Evolutionary conservation across 2,329 filamentous ascomycete genomes (phyloP), one percentile per base, ranked within the genome.

Genomic region (Zelopaecilomyces penicillatus): DNA sequence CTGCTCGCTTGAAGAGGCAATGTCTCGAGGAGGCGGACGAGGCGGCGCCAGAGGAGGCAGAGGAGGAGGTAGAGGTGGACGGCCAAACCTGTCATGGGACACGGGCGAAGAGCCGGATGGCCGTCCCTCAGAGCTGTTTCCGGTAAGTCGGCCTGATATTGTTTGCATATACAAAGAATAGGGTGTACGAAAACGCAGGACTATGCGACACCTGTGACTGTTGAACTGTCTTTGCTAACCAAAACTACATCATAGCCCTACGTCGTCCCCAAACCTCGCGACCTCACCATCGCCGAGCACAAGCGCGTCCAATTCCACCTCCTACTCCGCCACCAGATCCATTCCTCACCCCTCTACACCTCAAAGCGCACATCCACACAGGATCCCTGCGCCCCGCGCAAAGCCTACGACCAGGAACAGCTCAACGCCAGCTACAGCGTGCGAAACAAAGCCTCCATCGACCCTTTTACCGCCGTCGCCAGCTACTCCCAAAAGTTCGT

Each of bases 391-490:
- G 65, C 59, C 10, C 63, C 62, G 30, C 58, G 63, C 42, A 68
- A 63, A 49, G 62, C 55, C 57, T 80, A 80, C 61, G 75, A 75
- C 52, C 75, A 77, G 54, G 68, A 73, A n/a, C 76, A 80, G 61
- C 63, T 73, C 56, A 80, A 80, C 60, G 70, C 71, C 50, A 71
- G 70, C 44, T 80, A 74, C 62, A 73, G 69, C 49, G 62, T 73
- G 53, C 71, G 70, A 58, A 78, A 65, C 62, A 75, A 73, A 53
- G 75, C 75, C 33, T 76, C 72, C 9, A 54, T 74, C 41, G 76
- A 80, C 57, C 75, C 76, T 19, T 81, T 81, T 58, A 70, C 67
- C n/a, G 67, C 73, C 35, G 70, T 80, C 45, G 75, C 74, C n/a
- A 73, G 72, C 48, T 80, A 78, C 63, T 76, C 73, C 37, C 69